These are phyloP conservation scores for Beta lomatogona DNA, from an alignment of 179 eudicot species.

Conservation along the genomic window DNA sequence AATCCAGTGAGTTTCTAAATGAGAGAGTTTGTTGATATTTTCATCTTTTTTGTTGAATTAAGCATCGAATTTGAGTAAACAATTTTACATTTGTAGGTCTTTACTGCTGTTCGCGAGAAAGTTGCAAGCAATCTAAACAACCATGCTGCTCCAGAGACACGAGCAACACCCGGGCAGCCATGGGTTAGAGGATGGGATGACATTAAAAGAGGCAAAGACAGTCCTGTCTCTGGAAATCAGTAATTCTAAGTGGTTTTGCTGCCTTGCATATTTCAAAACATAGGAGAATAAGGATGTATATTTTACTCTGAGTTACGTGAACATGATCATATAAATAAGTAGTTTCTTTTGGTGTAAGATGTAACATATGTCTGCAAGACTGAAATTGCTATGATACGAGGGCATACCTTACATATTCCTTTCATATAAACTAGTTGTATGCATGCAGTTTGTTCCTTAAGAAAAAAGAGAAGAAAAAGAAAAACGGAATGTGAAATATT, in stretches of 20 bases:
- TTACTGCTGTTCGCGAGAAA: slow-evolving; percentile 63
- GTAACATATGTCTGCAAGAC: not conserved
- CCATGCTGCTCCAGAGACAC: slow-evolving; percentile 79
- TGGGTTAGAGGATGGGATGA: slow-evolving; percentile 99
- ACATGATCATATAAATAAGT: not conserved
- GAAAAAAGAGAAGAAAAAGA: not conserved
- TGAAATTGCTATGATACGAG: not conserved
- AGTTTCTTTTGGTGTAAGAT: not conserved
- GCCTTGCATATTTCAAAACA: not conserved
- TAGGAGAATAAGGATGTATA: slow-evolving; percentile 7
- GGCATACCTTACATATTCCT: not conserved
- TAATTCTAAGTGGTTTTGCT: slow-evolving; percentile 27
- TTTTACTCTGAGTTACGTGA: not conserved
- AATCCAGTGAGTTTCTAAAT: slow-evolving; percentile 63
- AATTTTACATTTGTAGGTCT: slow-evolving; percentile 49
- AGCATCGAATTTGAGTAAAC: not conserved
- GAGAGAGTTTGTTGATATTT: not conserved
- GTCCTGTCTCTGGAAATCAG: slow-evolving; percentile 88
- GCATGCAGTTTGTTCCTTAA: not conserved
- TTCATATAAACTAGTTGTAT: not conserved
- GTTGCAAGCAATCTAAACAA: slow-evolving; percentile 63
- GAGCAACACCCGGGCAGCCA: slow-evolving; percentile 81
- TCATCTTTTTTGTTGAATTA: not conserved
- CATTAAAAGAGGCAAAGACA: slow-evolving; percentile 70
- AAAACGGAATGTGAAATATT: not conserved